Evolutionary conservation across 2,329 filamentous ascomycete species (phyloP), one percentile per base, ranked within the genome.

Genomic region (Epichloe uncinata): DNA sequence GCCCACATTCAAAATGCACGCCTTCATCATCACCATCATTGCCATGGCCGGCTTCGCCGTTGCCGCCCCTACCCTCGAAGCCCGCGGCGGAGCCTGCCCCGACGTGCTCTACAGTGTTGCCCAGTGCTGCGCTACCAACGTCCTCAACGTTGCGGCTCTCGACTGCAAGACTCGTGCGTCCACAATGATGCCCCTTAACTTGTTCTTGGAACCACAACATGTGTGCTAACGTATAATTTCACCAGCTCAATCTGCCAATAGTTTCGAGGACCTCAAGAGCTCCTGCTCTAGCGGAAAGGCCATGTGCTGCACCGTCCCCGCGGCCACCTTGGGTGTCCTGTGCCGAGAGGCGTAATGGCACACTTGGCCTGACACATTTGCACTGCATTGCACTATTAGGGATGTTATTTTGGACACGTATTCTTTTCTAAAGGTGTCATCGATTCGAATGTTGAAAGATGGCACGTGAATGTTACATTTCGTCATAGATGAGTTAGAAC

Each of bases 81-180:
- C 42, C 5, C 50, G 50, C 22, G 30, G 44, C 37, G 4, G 5
- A 5, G 4, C 41, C 13, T 55, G 53, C 51, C 45, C 51, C 18
- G 4, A 1, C 1, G 8, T 41, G 1, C 33, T 56, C 30, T 53
- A 56, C 42, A 33, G 33, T 8, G 36, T 38, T 12, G 42, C 54
- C 3, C 51, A 42, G n/a, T 56, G 54, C 50, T 56, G 54, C 41
- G 6, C 26, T 0, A 2, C 38, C n/a, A 34, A 55, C 37, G 47
- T 54, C 4, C 40, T 53, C 8, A 41, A 42, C 6, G 5, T 53
- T n/a, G 45, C 44, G 30, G 16, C 6, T 5, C 22, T 55, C 16
- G 47, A 53, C 36, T 55, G 54, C 49, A 15, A 37, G 9, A 3
- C 1, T 18, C 52, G 54, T 55, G 22, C 49, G 54, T 53, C 1